phyloP scores from a whole-genome alignment of 371 early-diverging fungal genomes.

The Phascolomyces articulosus region DNA sequence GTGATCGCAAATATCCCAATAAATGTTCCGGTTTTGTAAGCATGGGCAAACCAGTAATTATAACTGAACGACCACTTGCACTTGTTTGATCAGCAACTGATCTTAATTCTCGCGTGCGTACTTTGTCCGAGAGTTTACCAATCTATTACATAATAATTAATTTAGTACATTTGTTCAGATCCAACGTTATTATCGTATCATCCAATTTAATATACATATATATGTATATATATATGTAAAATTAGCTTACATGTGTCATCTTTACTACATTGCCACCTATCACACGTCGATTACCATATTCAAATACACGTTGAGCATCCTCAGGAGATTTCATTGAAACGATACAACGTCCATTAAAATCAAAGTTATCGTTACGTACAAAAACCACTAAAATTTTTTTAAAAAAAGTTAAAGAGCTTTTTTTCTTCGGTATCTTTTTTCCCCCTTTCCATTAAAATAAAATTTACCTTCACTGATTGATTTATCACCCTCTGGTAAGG shows the following conservation, averaged over 20 bases:
- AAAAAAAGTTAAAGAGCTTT: conserved; percentile 1
- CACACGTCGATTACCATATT: conserved; percentile 41
- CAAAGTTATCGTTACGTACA: conserved; percentile 35
- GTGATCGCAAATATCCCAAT: conserved; percentile 37
- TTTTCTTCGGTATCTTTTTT: background rate
- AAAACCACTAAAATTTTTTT: conserved; percentile 30
- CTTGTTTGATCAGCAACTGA: conserved; percentile 33
- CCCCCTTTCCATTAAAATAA: background rate
- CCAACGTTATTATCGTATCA: too few relatives aligned
- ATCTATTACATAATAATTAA: conserved; percentile 16
- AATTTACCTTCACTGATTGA: conserved; percentile 32
- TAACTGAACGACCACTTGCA: conserved; percentile 44
- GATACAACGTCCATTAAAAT: conserved; percentile 40
- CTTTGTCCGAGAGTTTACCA: conserved; percentile 13
- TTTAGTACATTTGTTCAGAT: too few relatives aligned
- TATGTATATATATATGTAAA: too few relatives aligned
- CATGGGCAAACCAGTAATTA: conserved; percentile 36
- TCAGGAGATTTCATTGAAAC: conserved; percentile 30
- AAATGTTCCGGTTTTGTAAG: conserved; percentile 31
- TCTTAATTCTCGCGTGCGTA: conserved; percentile 32
- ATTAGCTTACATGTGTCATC: conserved; percentile 33
- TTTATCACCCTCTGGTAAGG: conserved; percentile 40
- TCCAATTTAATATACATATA: too few relatives aligned
- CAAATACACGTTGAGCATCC: conserved; percentile 35
- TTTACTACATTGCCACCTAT: conserved; percentile 42